phyloP scores from a whole-genome alignment of 257 asterid genomes.

The Solanum pimpinellifolium region DNA sequence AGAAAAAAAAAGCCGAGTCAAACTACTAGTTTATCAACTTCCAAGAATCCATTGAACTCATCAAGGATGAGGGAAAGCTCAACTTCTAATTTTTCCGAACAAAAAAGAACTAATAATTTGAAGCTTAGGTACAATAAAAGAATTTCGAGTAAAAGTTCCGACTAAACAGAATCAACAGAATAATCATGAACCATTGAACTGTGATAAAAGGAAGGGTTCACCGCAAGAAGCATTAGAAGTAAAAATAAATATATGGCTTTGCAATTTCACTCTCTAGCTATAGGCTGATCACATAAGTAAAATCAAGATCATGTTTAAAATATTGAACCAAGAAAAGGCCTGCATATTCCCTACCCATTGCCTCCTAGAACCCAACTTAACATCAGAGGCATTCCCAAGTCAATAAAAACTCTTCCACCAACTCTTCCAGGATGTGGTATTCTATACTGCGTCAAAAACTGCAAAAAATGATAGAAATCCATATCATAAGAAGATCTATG shows the following conservation, averaged over 20 bases:
- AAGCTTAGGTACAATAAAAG: background rate
- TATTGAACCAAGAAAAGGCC: background rate
- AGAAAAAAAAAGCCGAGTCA: background rate
- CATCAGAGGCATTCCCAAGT: slow-evolving; percentile 90
- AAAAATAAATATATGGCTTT: background rate
- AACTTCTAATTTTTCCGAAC: background rate
- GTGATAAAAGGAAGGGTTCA: background rate
- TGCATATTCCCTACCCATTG: slow-evolving; percentile 56
- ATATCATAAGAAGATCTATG: background rate
- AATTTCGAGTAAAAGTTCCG: background rate
- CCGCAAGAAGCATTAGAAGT: background rate
- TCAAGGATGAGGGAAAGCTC: background rate
- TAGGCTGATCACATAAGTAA: background rate
- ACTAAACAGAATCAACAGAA: background rate
- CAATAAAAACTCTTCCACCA: slow-evolving; percentile 78
- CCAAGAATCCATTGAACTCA: background rate
- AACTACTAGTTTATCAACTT: background rate
- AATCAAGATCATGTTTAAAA: background rate
- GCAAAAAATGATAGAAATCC: slow-evolving; percentile 4
- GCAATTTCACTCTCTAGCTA: background rate
- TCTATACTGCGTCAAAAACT: slow-evolving; percentile 73
- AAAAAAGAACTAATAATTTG: background rate
- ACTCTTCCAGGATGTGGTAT: slow-evolving; percentile 98
- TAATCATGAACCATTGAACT: background rate
- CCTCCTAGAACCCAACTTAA: slow-evolving; percentile 98